Percentiles rank a stretch among this genome's conserved stretches.
phyloP scores from a whole-genome alignment of 352 stramenopile species.

The Elongisporangium anandrum region DNA sequence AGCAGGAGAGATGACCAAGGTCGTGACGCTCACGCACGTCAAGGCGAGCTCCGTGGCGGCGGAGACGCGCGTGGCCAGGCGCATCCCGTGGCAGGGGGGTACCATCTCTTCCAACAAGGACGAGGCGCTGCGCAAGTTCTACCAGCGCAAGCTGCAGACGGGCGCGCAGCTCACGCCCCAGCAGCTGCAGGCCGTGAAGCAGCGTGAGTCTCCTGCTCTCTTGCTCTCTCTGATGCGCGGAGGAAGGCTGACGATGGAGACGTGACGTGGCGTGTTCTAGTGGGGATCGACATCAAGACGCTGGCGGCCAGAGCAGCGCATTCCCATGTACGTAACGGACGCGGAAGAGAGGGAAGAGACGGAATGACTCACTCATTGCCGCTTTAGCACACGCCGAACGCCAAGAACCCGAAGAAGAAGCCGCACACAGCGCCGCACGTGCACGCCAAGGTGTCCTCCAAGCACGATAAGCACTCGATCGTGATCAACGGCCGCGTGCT shows the following conservation, averaged over 20 bases:
- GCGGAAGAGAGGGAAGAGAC: background rate
- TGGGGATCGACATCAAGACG: slow-evolving; percentile 13
- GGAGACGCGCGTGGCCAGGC: slow-evolving; percentile 11
- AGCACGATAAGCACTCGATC: slow-evolving; percentile 21
- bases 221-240: background rate
- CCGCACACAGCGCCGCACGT: slow-evolving; percentile 29
- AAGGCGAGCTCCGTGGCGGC: slow-evolving; percentile 43
- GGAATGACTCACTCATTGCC: background rate
- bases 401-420: slow-evolving; percentile 42
- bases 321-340: background rate
- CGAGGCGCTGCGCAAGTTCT: slow-evolving; percentile 83
- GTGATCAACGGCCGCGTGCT: slow-evolving; percentile 65
- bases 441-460: slow-evolving; percentile 40
- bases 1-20: slow-evolving; percentile 12
- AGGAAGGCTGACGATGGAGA: background rate
- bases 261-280: slow-evolving; percentile 5
- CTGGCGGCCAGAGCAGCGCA: slow-evolving; percentile 6
- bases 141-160: slow-evolving; percentile 61
- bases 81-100: slow-evolving; percentile 74
- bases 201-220: slow-evolving; percentile 24
- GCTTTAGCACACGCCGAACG: background rate
- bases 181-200: slow-evolving; percentile 45
- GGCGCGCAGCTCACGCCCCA: slow-evolving; percentile 37
- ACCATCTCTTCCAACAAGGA: slow-evolving; percentile 85
- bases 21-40: slow-evolving; percentile 65